These are phyloP conservation scores for Pulveroboletus sp. DNA, from an alignment of 768 basidiomycete species.

Conservation along the genomic window DNA sequence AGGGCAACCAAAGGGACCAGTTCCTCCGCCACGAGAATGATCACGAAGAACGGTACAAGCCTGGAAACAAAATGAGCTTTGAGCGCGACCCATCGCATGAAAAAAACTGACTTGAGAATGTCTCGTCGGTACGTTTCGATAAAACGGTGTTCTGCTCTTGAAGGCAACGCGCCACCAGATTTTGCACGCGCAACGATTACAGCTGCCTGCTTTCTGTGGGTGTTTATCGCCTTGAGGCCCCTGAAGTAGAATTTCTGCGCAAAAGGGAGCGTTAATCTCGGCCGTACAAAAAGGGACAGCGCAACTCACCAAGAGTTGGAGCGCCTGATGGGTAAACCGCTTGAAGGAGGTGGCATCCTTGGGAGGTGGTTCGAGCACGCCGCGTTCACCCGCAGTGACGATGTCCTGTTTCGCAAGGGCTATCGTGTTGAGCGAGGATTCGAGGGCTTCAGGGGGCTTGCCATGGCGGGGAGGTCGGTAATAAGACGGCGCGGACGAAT, in stretches of 20 bases:
- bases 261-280: not conserved
- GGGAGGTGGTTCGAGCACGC: constrained; percentile 65
- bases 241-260: constrained; percentile 78
- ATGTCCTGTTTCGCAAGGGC: constrained; percentile 60
- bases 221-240: constrained; percentile 68
- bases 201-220: constrained; percentile 51
- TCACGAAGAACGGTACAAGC: constrained; percentile 73
- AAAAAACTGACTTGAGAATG: constrained; percentile 55
- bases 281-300: not conserved
- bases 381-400: constrained; percentile 60
- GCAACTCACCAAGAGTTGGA: constrained; percentile 46
- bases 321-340: constrained; percentile 45
- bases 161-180: constrained; percentile 57
- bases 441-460: constrained; percentile 17
- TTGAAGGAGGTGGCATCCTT: constrained; percentile 53
- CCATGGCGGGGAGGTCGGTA: constrained; percentile 25
- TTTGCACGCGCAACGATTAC: constrained; percentile 54
- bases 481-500: constrained; percentile 24
- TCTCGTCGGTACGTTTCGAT: constrained; percentile 65
- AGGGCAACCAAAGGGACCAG: constrained; percentile 79
- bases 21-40: constrained; percentile 75
- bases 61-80: constrained; percentile 26
- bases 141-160: constrained; percentile 66
- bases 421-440: constrained; percentile 32
- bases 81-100: not conserved